Evolutionary conservation across 768 basidiomycete species (phyloP).

Genomic region (Kwoniella dejecticola): DNA sequence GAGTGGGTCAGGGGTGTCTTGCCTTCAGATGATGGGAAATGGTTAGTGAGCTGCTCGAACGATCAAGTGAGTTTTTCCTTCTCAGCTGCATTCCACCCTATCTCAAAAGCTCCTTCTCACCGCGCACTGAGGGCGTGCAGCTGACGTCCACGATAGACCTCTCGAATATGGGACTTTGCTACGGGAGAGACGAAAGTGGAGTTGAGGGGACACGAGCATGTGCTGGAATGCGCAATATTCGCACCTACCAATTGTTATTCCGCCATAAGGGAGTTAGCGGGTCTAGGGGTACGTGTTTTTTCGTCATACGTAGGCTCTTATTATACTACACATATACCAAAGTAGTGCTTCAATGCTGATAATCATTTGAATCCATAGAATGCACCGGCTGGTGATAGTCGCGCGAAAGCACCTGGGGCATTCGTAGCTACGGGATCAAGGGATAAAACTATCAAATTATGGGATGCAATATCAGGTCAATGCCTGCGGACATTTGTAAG

Average conservation of each 20-base stretch:
- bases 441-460: constrained; percentile 88
- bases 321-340: too few relatives aligned
- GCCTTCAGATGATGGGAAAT: constrained; percentile 66
- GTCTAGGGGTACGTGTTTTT: constrained; percentile 63
- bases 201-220: constrained; percentile 83
- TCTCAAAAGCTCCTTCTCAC: too few relatives aligned
- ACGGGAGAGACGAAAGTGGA: constrained; percentile 78
- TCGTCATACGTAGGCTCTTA: too few relatives aligned
- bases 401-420: constrained; percentile 55
- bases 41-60: constrained; percentile 78
- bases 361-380: constrained; percentile 56
- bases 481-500: constrained; percentile 73
- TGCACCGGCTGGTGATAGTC: constrained; percentile 59
- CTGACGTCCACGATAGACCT: too few relatives aligned
- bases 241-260: constrained; percentile 74
- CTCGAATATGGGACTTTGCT: constrained; percentile 71
- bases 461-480: constrained; percentile 83
- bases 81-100: background rate
- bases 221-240: constrained; percentile 78
- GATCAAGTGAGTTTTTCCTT: constrained; percentile 68
- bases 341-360: too few relatives aligned
- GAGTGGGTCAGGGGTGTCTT: constrained; percentile 76
- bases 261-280: constrained; percentile 75
- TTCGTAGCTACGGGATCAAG: constrained; percentile 81
- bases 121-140: too few relatives aligned